Evolutionary conservation across 352 stramenopile genomes (phyloP).

Genomic region (Phytophthora idaei): DNA sequence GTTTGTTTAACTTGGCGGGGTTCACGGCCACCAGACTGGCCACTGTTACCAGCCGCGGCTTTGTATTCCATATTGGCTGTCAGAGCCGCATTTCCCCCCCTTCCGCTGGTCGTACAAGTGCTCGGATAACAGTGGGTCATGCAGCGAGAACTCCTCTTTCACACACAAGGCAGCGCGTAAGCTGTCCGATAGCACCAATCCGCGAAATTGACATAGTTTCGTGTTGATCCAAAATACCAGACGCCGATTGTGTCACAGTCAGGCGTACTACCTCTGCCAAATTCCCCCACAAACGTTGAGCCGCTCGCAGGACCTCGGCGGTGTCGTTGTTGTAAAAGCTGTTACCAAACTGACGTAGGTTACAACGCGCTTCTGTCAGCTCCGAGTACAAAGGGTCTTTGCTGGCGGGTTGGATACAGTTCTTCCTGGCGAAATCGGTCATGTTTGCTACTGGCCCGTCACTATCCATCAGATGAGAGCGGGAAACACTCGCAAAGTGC

Average conservation of each 20-base stretch:
- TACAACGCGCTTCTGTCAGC: background rate
- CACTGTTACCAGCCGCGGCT: background rate
- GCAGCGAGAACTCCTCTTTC: constrained; percentile 6
- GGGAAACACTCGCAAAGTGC: background rate
- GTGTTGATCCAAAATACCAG: constrained; percentile 17
- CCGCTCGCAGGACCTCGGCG: background rate
- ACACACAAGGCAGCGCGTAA: background rate
- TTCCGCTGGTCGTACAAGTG: constrained; percentile 10
- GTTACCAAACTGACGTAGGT: constrained; percentile 3
- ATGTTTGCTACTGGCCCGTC: background rate
- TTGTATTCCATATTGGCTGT: background rate
- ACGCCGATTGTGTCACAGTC: constrained; percentile 1
- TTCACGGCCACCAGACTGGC: too few species aligned
- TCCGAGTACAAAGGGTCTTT: background rate
- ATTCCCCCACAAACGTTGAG: constrained; percentile 3
- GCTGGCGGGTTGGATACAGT: background rate
- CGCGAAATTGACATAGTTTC: constrained; percentile 17
- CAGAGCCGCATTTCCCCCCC: background rate
- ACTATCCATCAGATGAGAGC: background rate
- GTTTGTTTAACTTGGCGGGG: background rate
- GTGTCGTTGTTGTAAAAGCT: constrained; percentile 15
- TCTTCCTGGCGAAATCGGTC: constrained; percentile 20
- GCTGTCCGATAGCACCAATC: constrained; percentile 7
- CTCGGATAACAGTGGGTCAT: constrained; percentile 4
- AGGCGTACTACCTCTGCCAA: background rate